phyloP scores from a whole-genome alignment of 2,329 filamentous ascomycete genomes.

The Aspergillus candidus region DNA sequence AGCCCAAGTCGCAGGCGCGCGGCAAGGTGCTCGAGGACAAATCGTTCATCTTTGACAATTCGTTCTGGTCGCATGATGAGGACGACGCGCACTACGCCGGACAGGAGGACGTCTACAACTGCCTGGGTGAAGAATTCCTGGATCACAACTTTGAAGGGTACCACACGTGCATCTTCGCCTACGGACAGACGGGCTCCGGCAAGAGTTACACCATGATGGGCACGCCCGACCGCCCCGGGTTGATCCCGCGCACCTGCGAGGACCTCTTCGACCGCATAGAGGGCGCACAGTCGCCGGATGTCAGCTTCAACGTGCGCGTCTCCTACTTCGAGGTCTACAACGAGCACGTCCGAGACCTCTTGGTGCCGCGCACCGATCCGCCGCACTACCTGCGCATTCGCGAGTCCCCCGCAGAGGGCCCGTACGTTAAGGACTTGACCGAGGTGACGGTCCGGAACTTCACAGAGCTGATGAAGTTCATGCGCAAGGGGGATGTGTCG shows the following conservation, averaged over 20 bases:
- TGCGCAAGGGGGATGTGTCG: conserved; percentile 82
- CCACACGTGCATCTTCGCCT: conserved; percentile 98
- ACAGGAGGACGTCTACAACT: conserved; percentile 91
- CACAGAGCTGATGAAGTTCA: conserved; percentile 78
- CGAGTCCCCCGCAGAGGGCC: conserved; percentile 88
- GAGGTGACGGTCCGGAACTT: conserved; percentile 87
- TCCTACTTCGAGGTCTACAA: conserved; percentile 99
- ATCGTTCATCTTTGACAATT: conserved; percentile 92
- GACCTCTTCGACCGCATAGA: conserved; percentile 94
- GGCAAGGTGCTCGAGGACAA: conserved; percentile 75
- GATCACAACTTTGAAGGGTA: conserved; percentile 99
- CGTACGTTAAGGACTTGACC: conserved; percentile 93
- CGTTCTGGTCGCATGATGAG: conserved; percentile 90
- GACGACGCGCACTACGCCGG: conserved; percentile 78
- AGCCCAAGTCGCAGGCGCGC: conserved; percentile 57
- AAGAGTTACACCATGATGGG: conserved; percentile 99
- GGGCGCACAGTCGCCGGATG: conserved; percentile 75
- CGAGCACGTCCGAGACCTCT: conserved; percentile 90
- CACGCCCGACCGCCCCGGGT: conserved; percentile 70
- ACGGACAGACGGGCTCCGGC: conserved; percentile 93
- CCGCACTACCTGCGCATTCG: conserved; percentile 95
- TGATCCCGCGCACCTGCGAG: conserved; percentile 92
- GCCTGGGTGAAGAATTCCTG: conserved; percentile 89
- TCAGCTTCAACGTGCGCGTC: conserved; percentile 94
- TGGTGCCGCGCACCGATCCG: conserved; percentile 71